These are phyloP conservation scores for Skeletonema potamos DNA, from an alignment of 108 stramenopile species.

Conservation along the genomic window DNA sequence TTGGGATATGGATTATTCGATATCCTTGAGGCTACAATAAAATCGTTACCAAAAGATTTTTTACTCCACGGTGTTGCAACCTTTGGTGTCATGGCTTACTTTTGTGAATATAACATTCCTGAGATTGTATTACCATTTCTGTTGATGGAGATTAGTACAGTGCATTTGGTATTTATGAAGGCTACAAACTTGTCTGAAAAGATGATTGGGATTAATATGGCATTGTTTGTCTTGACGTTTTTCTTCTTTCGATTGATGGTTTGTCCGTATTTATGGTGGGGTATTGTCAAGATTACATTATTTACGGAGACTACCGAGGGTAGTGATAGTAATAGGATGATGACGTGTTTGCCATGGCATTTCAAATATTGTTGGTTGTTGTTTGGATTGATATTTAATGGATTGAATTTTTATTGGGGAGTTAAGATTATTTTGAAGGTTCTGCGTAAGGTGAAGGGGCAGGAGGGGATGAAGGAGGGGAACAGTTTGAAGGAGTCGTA, in stretches of 20 bases:
- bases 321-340: slow-evolving; percentile 11
- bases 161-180: slow-evolving; percentile 40
- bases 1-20: slow-evolving; percentile 65
- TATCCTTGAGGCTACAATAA: slow-evolving; percentile 45
- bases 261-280: slow-evolving; percentile 48
- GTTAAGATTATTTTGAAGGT: slow-evolving; percentile 59
- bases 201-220: slow-evolving; percentile 25
- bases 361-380: slow-evolving; percentile 42
- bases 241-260: slow-evolving; percentile 50
- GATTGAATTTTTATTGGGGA: slow-evolving; percentile 61
- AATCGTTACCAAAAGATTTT: slow-evolving; percentile 50
- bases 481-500: not conserved
- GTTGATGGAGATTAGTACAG: slow-evolving; percentile 54
- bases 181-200: slow-evolving; percentile 12
- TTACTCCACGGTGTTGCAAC: slow-evolving; percentile 58
- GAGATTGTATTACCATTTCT: slow-evolving; percentile 56
- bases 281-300: slow-evolving; percentile 10
- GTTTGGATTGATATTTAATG: slow-evolving; percentile 58
- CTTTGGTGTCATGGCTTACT: slow-evolving; percentile 52
- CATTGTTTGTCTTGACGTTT: slow-evolving; percentile 48
- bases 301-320: not conserved
- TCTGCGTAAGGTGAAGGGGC: slow-evolving; percentile 48
- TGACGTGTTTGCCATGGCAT: slow-evolving; percentile 49
- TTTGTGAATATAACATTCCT: slow-evolving; percentile 43
- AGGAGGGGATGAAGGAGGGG: slow-evolving; percentile 45